Evolutionary conservation across 805 yeast genomes (phyloP).

Genomic region (Metschnikowia arizonensis): DNA sequence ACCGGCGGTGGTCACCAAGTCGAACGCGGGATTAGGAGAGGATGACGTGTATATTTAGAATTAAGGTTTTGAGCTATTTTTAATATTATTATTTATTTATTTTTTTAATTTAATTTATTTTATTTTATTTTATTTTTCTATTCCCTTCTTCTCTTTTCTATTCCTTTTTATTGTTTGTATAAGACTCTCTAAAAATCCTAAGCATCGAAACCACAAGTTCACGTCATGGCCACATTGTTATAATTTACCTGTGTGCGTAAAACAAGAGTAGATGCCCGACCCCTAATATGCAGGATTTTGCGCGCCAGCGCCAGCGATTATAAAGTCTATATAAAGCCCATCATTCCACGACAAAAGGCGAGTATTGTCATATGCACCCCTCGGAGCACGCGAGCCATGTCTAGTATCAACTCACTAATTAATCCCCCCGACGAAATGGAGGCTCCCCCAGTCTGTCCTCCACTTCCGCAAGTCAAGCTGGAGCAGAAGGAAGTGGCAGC

Average conservation of each 20-base stretch:
- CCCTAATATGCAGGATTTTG: conserved; percentile 1
- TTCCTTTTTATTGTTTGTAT: neutral
- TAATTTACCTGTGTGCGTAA: neutral
- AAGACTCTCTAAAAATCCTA: too few species aligned
- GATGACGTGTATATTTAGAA: neutral
- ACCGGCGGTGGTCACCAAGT: conserved; percentile 82
- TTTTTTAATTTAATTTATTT: neutral
- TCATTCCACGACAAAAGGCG: conserved; percentile 5
- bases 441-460: conserved; percentile 1
- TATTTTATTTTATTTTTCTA: neutral
- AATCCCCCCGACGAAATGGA: conserved; percentile 25
- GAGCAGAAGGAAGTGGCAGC: neutral
- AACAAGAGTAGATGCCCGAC: conserved; percentile 2
- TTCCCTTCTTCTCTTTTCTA: too few species aligned
- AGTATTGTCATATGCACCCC: conserved; percentile 16
- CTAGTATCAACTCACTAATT: conserved; percentile 26
- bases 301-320: conserved; percentile 5
- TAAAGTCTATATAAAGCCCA: conserved; percentile 17
- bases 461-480: neutral
- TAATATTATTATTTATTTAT: too few species aligned
- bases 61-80: neutral
- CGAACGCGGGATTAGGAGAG: conserved; percentile 66
- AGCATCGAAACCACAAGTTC: too few species aligned
- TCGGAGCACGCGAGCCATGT: conserved; percentile 15
- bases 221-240: neutral